Evolutionary conservation across 2,329 filamentous ascomycete species (phyloP).

Genomic region (Aspergillus calidoustus): DNA sequence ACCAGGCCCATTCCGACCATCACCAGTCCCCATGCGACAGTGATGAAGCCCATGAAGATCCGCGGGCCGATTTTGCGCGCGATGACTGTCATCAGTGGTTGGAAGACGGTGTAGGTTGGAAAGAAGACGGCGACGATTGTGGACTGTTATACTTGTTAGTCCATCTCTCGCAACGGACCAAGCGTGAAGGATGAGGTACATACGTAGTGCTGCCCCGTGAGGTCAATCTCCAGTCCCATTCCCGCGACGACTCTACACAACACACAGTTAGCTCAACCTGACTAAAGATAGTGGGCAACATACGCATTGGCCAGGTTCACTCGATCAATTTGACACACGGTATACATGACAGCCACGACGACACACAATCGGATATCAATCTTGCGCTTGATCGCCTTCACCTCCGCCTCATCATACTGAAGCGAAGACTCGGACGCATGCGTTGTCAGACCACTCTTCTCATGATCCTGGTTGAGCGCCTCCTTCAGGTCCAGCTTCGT

Average conservation of each 20-base stretch:
- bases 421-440: background rate
- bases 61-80: conserved; percentile 48
- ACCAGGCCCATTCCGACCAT: conserved; percentile 52
- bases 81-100: conserved; percentile 46
- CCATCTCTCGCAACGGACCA: no score
- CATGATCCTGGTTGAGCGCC: background rate
- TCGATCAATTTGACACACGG: conserved; percentile 18
- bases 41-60: conserved; percentile 40
- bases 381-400: conserved; percentile 19
- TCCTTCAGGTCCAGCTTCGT: background rate
- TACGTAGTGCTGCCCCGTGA: conserved; percentile 16
- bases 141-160: conserved; percentile 14
- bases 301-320: conserved; percentile 16
- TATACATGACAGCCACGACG: conserved; percentile 17
- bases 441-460: background rate
- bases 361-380: conserved; percentile 12
- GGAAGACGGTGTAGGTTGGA: conserved; percentile 49
- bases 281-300: background rate
- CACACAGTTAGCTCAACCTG: background rate
- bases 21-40: conserved; percentile 46
- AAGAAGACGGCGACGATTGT: conserved; percentile 47
- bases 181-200: background rate
- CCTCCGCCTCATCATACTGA: conserved; percentile 7
- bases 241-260: conserved; percentile 14
- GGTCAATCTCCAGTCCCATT: conserved; percentile 11